Conservation (phyloP, 2,329 filamentous ascomycete genomes). For the Beauveria scarabaeidicola region DNA sequence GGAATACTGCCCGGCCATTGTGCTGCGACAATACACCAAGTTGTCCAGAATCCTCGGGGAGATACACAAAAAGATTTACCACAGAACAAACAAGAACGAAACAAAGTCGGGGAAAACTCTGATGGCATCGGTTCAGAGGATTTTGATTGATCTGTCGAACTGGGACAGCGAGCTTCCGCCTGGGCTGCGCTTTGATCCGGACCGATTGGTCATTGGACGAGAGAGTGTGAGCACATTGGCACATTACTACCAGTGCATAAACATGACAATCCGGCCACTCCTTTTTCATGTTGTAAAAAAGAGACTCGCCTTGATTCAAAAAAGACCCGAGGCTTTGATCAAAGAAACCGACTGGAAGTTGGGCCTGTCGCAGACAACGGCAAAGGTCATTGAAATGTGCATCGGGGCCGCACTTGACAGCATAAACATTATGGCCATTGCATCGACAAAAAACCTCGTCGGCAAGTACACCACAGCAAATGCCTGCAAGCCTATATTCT, state of each 20-base stretch:
- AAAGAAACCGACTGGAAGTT: slow-evolving; percentile 32
- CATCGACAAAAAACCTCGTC: slow-evolving; percentile 40
- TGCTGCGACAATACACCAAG: slow-evolving; percentile 43
- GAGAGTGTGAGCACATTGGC: slow-evolving; percentile 43
- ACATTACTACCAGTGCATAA: slow-evolving; percentile 50
- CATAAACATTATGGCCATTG: slow-evolving; percentile 39
- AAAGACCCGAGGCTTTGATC: slow-evolving; percentile 13
- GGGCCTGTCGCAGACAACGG: slow-evolving; percentile 38
- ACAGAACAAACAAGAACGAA: slow-evolving; percentile 26
- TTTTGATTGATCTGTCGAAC: slow-evolving; percentile 38
- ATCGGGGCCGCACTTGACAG: slow-evolving; percentile 41
- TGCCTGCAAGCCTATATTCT: neutral
- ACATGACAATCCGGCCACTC: slow-evolving; percentile 46
- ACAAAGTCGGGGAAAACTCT: slow-evolving; percentile 38
- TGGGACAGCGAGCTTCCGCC: slow-evolving; percentile 42
- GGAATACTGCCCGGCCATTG: slow-evolving; percentile 35
- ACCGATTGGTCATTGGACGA: slow-evolving; percentile 34
- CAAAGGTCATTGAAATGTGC: slow-evolving; percentile 43
- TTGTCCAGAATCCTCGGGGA: slow-evolving; percentile 43
- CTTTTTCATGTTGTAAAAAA: slow-evolving; percentile 45
- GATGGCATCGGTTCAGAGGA: slow-evolving; percentile 41
- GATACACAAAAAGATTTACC: slow-evolving; percentile 39
- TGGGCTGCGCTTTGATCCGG: slow-evolving; percentile 39
- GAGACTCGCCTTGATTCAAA: slow-evolving; percentile 27
- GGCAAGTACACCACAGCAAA: slow-evolving; percentile 24